A percentile compares a stretch with the other conserved stretches of the same genome.
These are phyloP conservation scores for Ganoderma sp. DNA, from an alignment of 1,284 basidiomycete genomes.

Conservation along the genomic window DNA sequence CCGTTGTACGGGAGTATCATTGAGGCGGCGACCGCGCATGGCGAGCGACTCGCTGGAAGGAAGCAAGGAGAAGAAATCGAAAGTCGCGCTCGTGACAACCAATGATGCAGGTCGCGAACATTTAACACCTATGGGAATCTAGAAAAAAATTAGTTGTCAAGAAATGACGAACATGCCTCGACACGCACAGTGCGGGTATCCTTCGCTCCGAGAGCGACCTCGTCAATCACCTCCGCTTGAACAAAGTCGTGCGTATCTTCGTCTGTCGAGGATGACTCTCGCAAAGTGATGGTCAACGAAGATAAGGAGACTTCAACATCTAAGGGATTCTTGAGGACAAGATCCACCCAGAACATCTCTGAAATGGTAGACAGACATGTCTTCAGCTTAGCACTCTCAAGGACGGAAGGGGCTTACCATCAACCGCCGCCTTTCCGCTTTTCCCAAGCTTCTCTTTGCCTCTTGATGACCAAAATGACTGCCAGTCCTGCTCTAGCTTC, in stretches of 20 bases:
- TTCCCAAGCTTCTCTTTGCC: constrained; percentile 59
- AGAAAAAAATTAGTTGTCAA: constrained; percentile 10
- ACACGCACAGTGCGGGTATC: constrained; percentile 63
- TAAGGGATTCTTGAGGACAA: constrained; percentile 71
- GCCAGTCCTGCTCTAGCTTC: constrained; percentile 67
- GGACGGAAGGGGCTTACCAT: constrained; percentile 52
- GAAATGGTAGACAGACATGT: not conserved
- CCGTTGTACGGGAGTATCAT: constrained; percentile 72
- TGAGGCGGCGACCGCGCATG: constrained; percentile 67
- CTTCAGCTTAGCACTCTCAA: constrained; percentile 8
- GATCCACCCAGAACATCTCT: constrained; percentile 81
- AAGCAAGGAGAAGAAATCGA: constrained; percentile 72
- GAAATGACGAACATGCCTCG: constrained; percentile 10
- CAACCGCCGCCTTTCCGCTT: constrained; percentile 62
- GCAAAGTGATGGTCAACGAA: constrained; percentile 60
- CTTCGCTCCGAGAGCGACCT: constrained; percentile 59
- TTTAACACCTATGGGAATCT: constrained; percentile 71
- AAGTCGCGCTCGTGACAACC: constrained; percentile 60
- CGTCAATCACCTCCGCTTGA: constrained; percentile 62
- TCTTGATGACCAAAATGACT: constrained; percentile 59
- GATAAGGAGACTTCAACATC: constrained; percentile 70
- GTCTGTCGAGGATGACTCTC: constrained; percentile 45
- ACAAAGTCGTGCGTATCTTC: constrained; percentile 48
- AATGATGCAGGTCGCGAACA: constrained; percentile 56
- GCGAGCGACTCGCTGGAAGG: constrained; percentile 65